Base-by-base conservation (phyloP, 2,329 filamentous ascomycete genomes). In the Chaetomium globosum region DNA sequence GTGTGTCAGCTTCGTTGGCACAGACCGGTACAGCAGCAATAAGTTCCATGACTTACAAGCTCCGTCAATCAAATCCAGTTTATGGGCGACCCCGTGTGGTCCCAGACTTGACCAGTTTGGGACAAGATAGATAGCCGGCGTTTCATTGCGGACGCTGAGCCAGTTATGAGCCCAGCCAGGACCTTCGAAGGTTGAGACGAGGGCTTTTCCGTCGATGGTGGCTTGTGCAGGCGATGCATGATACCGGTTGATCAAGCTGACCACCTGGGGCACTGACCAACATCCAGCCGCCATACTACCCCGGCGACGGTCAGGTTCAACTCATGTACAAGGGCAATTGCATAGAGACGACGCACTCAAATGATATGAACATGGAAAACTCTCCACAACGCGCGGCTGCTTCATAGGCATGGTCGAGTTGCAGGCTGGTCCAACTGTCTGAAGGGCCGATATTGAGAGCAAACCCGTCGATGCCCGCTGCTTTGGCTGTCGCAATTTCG, bases 121-220 rank as follows among this genome's bases (percentile, higher is more conserved):
- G 13, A 73, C 64, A 51, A 82, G 72, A 67, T 75, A 80, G 30
- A 80, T 77, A 8, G 72, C 77, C 1, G 75, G 77, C 0, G 75
- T 76, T 28, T 72, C 67, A 21, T 70, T 64, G 52, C 78, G 77
- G 59, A 83, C 80, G 0, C 70, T 67, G 2, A 70, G 63, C 80
- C 80, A 82, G 70, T 82, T 79, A 28, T 74, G 73, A 4, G 77
- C 75, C 71, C 79, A 79, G 28, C 68, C 70, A 6, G 78, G 73
- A 2, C 82, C 82, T 70, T 83, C 82, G 62, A 84, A 85, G 0
- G 82, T 84, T 4, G 80, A 82, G n/a, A 83, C 81, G 10, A 83
- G 74, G 0, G 81, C 77, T 43, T 75, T 75, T 23, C 73, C 73
- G 39, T 80, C 74, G 61, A 80, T 75, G 59, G 75, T 76, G 67